phyloP scores from a whole-genome alignment of 225 moss, liverwort and hornwort species.

The Pleurozium schreberi region DNA sequence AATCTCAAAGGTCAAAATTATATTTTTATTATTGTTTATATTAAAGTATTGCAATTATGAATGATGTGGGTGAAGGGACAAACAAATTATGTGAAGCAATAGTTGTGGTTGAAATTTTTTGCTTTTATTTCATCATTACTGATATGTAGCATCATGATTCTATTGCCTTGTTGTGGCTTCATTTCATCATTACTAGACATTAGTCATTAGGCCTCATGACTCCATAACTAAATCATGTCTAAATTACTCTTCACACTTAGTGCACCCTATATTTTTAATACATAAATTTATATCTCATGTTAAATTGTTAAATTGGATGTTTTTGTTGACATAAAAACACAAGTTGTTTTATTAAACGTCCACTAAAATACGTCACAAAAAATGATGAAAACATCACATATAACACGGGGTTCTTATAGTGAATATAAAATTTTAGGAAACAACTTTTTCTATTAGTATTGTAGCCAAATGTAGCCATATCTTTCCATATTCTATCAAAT shows the following conservation, averaged over 20 bases:
- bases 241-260: background rate
- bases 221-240: background rate
- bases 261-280: too few relatives aligned
- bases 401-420: too few relatives aligned
- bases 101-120: rapidly evolving
- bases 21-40: background rate
- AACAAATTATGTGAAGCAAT: background rate
- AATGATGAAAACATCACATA: too few relatives aligned
- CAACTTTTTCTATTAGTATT: background rate
- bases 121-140: background rate
- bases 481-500: too few relatives aligned
- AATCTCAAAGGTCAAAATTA: background rate
- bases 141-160: rapidly evolving
- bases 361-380: too few relatives aligned
- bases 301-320: too few relatives aligned
- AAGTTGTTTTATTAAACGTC: too few relatives aligned
- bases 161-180: rapidly evolving
- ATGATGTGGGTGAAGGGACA: background rate
- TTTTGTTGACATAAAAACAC: too few relatives aligned
- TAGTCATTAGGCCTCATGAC: background rate
- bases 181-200: background rate
- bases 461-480: background rate
- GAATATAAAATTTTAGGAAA: rapidly evolving
- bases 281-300: background rate
- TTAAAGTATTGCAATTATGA: too few relatives aligned